These are phyloP conservation scores for Teratosphaeria nubilosa DNA, from an alignment of 2,329 filamentous ascomycete species.

Conservation along the genomic window DNA sequence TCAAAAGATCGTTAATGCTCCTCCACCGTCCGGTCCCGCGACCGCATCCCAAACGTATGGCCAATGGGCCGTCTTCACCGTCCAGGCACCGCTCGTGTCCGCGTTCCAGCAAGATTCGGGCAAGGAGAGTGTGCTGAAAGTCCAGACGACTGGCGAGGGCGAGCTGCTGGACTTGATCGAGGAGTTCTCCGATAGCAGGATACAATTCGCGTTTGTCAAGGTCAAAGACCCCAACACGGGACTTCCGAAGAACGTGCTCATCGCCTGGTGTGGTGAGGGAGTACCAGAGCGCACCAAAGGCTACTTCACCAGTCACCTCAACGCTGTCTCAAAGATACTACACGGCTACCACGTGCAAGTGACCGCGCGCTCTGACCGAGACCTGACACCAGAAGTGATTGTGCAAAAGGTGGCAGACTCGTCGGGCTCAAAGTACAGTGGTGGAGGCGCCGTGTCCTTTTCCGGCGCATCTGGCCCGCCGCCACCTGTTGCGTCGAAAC, in stretches of 20 bases:
- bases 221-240: conserved; percentile 88
- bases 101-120: conserved; percentile 77
- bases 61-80: conserved; percentile 90
- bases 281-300: conserved; percentile 98
- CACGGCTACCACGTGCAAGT: conserved; percentile 97
- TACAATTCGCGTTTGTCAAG: conserved; percentile 95
- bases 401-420: conserved; percentile 90
- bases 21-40: conserved; percentile 45
- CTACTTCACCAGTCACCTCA: conserved; percentile 92
- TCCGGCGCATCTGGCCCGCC: conserved; percentile 42
- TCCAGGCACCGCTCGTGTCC: conserved; percentile 82
- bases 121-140: conserved; percentile 93
- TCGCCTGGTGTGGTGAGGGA: conserved; percentile 94
- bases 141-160: conserved; percentile 86
- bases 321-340: conserved; percentile 80
- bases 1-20: conserved; percentile 54
- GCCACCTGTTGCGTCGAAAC: conserved; percentile 74
- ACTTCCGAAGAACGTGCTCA: conserved; percentile 83
- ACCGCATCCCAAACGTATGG: conserved; percentile 69
- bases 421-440: conserved; percentile 88
- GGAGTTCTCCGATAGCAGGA: conserved; percentile 90
- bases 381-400: conserved; percentile 78
- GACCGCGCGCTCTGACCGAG: conserved; percentile 81
- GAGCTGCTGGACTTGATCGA: conserved; percentile 84
- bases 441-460: conserved; percentile 44